Evolutionary conservation across 2,329 filamentous ascomycete species (phyloP), one percentile per base, ranked within the genome.

Genomic region (Furcasterigmium furcatum): DNA sequence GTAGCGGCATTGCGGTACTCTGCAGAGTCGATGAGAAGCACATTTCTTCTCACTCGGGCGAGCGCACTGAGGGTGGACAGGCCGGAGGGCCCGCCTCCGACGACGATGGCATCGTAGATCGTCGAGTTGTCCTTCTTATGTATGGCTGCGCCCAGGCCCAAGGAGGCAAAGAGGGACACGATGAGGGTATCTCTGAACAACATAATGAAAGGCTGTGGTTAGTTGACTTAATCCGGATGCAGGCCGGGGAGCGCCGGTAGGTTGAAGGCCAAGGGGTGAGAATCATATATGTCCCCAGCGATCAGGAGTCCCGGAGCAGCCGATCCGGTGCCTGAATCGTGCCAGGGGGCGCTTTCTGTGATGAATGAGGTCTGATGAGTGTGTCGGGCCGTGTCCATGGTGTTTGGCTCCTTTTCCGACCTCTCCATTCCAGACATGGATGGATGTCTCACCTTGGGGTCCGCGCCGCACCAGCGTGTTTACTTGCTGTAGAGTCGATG

Each of bases 11-110:
- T 84, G 43, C 80, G 74, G 52, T 84, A 84, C 24, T 71, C 65
- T 12, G 72, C 74, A 18, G 76, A 80, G 57, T 84, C 80, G 44
- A 84, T 74, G 35, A 84, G 58, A 8, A 82, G 62, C 1, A 74
- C 72, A 6, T 70, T 75, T 13, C 79, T 69, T 12, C 73, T 71
- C 13, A 84, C 79, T 14, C 80, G 76, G 7, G 75, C 79, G n/a
- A 84, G 69, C 35, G 73, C 78, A 46, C 79, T 83, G 41, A 79
- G 52, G 2, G 72, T 73, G 40, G 66, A 70, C 2, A 83, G 69
- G 0, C 79, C 79, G 0, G 79, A 63, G 3, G 79, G 79, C 2
- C 79, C 79, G 29, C 79, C 79, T 4, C 79, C 79, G 5, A 83
- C 64, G 30, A 83, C 64, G 35, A 83, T 70, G 46, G 72, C 77